Base-by-base conservation (phyloP, 257 asterid species). In the Vinca minor region DNA sequence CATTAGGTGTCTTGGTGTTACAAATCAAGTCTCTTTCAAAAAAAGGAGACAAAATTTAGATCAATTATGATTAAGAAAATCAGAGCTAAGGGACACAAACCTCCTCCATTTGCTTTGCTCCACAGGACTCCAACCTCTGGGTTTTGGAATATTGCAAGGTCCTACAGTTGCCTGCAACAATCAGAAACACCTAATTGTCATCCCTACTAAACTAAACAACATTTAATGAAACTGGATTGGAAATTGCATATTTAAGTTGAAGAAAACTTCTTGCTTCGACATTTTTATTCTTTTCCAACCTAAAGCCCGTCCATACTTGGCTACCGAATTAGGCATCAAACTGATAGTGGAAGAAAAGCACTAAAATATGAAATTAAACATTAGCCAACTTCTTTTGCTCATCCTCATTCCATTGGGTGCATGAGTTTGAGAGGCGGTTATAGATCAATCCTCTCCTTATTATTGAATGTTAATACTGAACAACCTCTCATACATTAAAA, bases 21-120 rank as follows among this genome's bases (percentile, higher is more conserved):
- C 12, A 13, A 1, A 54, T 15, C 38, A 29, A 38, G 38, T 28
- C 21, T 31, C 13, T 0, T 25, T 20, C 23, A 18, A 23, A 25
- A 63, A 66, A 13, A 23, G 49, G 11, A 18, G 7, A 11, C 35
- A 20, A 29, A 15, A 66, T 20, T 31, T 38, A 31, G 21, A 17
- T 21, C 34, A 53, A 8, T 55, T 44, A 48, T 17, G 12, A 63
- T 53, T 20, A 68, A 44, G 60, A 31, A 54, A 63, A 67, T 32
- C 64, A 71, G 31, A 58, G 68, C 54, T 67, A 32, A 54, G 58
- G 64, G 29, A 71, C 46, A 59, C 79, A 73, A 73, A 92, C 96
- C 99, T 93, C 66, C 82, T 84, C 99, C 99, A 89, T 78, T 93
- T 93, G 87, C 92, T 84, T 72, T 85, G 96, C 75, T 93, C 97